A percentile compares a stretch with the other conserved stretches of the same genome.
These are phyloP conservation scores for Lyophyllum decastes DNA, from an alignment of 768 basidiomycete species.

Conservation along the genomic window DNA sequence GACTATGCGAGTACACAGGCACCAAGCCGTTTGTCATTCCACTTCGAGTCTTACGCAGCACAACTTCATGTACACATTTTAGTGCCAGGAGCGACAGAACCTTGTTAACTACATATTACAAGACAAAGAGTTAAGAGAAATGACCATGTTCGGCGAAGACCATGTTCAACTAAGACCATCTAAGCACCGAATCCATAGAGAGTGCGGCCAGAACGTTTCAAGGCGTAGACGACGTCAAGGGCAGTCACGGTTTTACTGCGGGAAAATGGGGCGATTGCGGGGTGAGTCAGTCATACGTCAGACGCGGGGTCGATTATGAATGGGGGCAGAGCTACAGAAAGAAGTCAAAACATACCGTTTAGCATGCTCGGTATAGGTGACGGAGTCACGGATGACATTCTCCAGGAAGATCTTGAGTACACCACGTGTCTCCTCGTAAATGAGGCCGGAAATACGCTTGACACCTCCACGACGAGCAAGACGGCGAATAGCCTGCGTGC, in stretches of 20 bases:
- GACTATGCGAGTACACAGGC: background rate
- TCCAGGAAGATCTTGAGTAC: conserved; percentile 74
- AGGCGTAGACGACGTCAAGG: conserved; percentile 78
- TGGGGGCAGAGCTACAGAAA: background rate
- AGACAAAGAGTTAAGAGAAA: background rate
- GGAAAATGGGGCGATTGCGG: conserved; percentile 2
- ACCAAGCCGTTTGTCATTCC: background rate
- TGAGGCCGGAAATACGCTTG: conserved; percentile 74
- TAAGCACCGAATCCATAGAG: conserved; percentile 84
- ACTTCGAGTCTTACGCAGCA: background rate
- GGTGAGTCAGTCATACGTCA: conserved; percentile 8
- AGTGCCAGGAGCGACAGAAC: background rate
- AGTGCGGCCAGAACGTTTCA: conserved; percentile 75
- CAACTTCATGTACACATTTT: background rate
- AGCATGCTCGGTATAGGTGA: conserved; percentile 92
- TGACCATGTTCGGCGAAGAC: background rate
- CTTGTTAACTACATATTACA: background rate
- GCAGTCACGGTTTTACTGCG: conserved; percentile 81
- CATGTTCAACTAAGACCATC: conserved; percentile 5
- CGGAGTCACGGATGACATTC: conserved; percentile 44
- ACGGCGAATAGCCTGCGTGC: conserved; percentile 75
- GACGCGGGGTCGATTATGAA: background rate
- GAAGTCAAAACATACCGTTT: conserved; percentile 55
- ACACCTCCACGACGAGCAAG: conserved; percentile 85
- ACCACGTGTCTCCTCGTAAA: conserved; percentile 83